phyloP scores from a whole-genome alignment of 495 filamentous ascomycete species.

The Xylaria cubensis region DNA sequence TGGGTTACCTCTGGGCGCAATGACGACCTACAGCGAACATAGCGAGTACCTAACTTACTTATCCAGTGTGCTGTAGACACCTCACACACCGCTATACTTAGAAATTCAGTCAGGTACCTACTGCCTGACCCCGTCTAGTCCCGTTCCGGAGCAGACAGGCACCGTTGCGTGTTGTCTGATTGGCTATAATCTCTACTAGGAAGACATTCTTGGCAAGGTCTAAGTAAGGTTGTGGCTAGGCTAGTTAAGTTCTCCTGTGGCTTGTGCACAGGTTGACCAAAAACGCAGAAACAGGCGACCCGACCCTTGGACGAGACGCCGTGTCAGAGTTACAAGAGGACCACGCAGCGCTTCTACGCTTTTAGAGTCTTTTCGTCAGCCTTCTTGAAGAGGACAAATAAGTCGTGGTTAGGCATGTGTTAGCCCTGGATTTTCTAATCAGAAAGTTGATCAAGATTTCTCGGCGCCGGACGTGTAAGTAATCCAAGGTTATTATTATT shows the following conservation, averaged over 20 bases:
- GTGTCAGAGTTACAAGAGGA: constrained; percentile 27
- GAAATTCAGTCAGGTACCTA: constrained; percentile 2
- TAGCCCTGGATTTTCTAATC: neutral
- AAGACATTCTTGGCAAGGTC: constrained; percentile 11
- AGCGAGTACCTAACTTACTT: too few species aligned
- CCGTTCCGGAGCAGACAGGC: constrained; percentile 24
- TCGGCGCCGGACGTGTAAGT: constrained; percentile 22
- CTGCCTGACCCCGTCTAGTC: constrained; percentile 7
- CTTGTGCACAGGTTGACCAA: constrained; percentile 26
- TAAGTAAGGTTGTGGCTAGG: constrained; percentile 23
- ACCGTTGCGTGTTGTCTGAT: constrained; percentile 6
- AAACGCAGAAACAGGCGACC: constrained; percentile 19
- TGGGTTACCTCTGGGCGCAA: neutral
- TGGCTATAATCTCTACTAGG: neutral
- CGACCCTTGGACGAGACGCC: constrained; percentile 24
- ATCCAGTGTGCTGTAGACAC: neutral
- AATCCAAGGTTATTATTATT: neutral
- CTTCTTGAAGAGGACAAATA: neutral
- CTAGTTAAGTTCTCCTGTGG: constrained; percentile 5
- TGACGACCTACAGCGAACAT: neutral
- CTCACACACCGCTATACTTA: neutral
- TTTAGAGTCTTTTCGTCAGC: neutral
- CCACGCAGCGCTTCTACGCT: neutral
- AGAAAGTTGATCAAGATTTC: neutral
- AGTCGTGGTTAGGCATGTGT: neutral